phyloP scores from a whole-genome alignment of 1,139 yeast genomes.

The Taphrina confusa region DNA sequence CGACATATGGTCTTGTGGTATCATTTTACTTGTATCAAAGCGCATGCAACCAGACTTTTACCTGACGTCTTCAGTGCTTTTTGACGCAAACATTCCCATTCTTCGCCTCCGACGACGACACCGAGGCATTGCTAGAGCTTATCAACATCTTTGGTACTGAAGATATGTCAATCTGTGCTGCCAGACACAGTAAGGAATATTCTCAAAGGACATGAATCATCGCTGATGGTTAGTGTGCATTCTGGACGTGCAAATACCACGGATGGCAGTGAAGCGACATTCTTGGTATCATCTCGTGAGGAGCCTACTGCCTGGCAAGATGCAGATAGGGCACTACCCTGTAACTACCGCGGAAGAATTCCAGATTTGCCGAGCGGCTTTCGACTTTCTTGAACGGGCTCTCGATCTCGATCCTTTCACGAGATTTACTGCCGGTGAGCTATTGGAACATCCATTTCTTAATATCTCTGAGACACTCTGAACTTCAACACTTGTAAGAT shows the following conservation, averaged over 20 bases:
- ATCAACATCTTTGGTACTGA: slow-evolving; percentile 36
- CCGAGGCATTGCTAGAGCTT: slow-evolving; percentile 36
- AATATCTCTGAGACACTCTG: no score
- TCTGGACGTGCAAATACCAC: slow-evolving; percentile 9
- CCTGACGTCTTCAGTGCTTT: slow-evolving; percentile 49
- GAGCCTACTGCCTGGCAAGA: background rate
- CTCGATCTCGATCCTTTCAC: slow-evolving; percentile 33
- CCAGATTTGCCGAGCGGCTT: slow-evolving; percentile 6
- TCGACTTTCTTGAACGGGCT: slow-evolving; percentile 34
- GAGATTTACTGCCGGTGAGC: slow-evolving; percentile 32
- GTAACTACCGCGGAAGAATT: slow-evolving; percentile 18
- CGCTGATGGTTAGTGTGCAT: slow-evolving; percentile 7
- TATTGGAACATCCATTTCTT: slow-evolving; percentile 34
- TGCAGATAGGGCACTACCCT: slow-evolving; percentile 21
- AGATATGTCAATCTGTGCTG: slow-evolving; percentile 37
- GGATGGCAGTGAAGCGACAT: background rate
- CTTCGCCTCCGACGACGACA: slow-evolving; percentile 37
- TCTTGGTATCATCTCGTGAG: slow-evolving; percentile 23
- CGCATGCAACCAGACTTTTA: background rate
- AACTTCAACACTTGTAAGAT: no score
- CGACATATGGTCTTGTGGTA: slow-evolving; percentile 79
- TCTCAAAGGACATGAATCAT: no score
- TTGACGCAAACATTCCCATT: slow-evolving; percentile 55
- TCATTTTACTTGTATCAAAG: slow-evolving; percentile 53
- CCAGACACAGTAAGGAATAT: slow-evolving; percentile 31